Percentiles rank a stretch among this genome's conserved stretches.
Conservation (phyloP, 2,329 filamentous ascomycete species). For the Apiospora malaysiana region DNA sequence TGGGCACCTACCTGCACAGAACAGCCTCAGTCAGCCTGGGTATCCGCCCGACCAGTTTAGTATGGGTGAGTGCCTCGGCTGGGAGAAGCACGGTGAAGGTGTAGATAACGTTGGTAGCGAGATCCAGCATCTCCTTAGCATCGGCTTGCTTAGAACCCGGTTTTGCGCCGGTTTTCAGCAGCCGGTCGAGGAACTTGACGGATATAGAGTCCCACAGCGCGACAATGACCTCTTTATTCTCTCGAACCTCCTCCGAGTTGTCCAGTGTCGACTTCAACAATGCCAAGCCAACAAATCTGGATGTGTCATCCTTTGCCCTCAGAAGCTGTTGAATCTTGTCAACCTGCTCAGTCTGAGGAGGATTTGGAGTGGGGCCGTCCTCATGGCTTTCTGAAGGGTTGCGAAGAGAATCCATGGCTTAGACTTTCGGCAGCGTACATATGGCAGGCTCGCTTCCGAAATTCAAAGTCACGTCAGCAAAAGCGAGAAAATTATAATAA, state of each 20-base stretch:
- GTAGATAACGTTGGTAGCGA: slow-evolving; percentile 68
- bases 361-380: neutral
- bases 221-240: slow-evolving; percentile 52
- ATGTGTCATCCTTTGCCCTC: slow-evolving; percentile 67
- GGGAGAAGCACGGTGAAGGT: slow-evolving; percentile 66
- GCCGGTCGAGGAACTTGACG: slow-evolving; percentile 66
- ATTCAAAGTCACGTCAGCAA: neutral
- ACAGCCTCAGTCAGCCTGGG: slow-evolving; percentile 59
- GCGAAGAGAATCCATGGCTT: slow-evolving; percentile 9
- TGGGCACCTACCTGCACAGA: slow-evolving; percentile 54
- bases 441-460: neutral
- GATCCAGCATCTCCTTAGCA: slow-evolving; percentile 64
- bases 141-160: slow-evolving; percentile 47
- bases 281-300: slow-evolving; percentile 70
- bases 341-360: slow-evolving; percentile 34
- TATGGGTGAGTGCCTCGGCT: slow-evolving; percentile 48
- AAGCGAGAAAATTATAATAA: neutral
- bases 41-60: slow-evolving; percentile 58
- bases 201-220: slow-evolving; percentile 65
- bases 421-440: neutral
- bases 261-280: slow-evolving; percentile 71
- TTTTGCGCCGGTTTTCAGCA: slow-evolving; percentile 60
- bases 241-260: slow-evolving; percentile 58
- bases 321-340: slow-evolving; percentile 62
- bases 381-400: neutral